Evolutionary conservation across 805 yeast species (phyloP).

Genomic region (Kluyveromyces nonfermentans): DNA sequence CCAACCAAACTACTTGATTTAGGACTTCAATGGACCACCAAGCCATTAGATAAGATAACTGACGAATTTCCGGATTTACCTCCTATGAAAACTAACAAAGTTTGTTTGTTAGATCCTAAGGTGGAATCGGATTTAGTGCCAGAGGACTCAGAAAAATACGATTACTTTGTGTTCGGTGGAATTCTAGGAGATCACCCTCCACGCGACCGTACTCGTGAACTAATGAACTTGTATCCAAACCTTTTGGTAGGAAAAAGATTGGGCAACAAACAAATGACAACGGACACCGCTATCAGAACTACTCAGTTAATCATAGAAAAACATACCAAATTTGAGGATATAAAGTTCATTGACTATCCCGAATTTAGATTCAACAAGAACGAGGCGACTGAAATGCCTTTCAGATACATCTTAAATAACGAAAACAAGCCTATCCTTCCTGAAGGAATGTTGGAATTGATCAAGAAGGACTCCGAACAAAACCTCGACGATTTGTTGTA

Average conservation of each 20-base stretch:
- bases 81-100: constrained; percentile 37
- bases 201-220: constrained; percentile 86
- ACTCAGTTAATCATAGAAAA: constrained; percentile 71
- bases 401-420: constrained; percentile 67
- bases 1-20: constrained; percentile 50
- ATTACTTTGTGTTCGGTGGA: constrained; percentile 93
- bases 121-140: constrained; percentile 71
- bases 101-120: constrained; percentile 84
- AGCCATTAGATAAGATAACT: constrained; percentile 47
- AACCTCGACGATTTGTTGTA: constrained; percentile 55
- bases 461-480: constrained; percentile 78
- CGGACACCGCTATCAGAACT: constrained; percentile 93
- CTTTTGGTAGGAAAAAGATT: constrained; percentile 72
- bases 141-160: constrained; percentile 53
- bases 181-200: constrained; percentile 89
- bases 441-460: constrained; percentile 80
- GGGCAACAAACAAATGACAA: constrained; percentile 89
- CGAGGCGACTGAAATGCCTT: constrained; percentile 97
- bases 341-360: constrained; percentile 85
- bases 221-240: constrained; percentile 63
- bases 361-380: constrained; percentile 80
- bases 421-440: constrained; percentile 76
- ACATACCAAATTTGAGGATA: constrained; percentile 51
- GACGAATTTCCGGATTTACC: constrained; percentile 35
- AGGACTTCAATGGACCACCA: constrained; percentile 75